Base-by-base conservation (phyloP, 257 asterid species). In the Penstemon barbatus region DNA sequence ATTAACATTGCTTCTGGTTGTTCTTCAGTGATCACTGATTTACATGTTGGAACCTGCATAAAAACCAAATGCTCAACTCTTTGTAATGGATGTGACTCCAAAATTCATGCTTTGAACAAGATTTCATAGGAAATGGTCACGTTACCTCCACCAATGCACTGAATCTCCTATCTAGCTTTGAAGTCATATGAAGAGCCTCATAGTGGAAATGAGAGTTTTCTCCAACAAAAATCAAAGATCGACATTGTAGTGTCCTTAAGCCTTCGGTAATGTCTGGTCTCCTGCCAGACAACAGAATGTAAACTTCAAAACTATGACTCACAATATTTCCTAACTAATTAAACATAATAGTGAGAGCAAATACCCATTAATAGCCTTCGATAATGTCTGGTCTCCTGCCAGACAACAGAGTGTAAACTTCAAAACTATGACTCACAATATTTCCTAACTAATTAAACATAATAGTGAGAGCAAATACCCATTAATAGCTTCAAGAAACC, bases 11-110 rank as follows among this genome's bases (percentile, higher is more conserved):
- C 96, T 51, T 83, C 96, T 15, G 98, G 97, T 79, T 92, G 97
- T 86, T 92, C 98, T 77, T 89, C 98, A 2, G 98, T 92, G 58
- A 92, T 97, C 82, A 92, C 83, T 60, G 98, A 92, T 74, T 96
- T 97, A 69, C 98, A 92, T n/a, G 80, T 75, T 25, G 82, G 94
- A 36, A 92, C 98, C 98, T 92, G 84, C 51, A 46, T 15, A 58
- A 48, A 25, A 25, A 25, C 33, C 33, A 2, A 25, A 25, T 25
- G 33, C 33, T 25, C 33, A 25, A 25, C 33, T 25, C 33, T 25
- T 25, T 0, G 33, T 25, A 25, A 25, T 25, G 33, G 33, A 25
- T 25, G 33, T 25, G 33, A 25, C 33, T 25, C 33, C 33, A 25
- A 25, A 25, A 25, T 25, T 25, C 33, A 25, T 25, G 33, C 2